Base-by-base conservation (phyloP, 352 stramenopile genomes). In the Globisporangium sylvaticum region DNA sequence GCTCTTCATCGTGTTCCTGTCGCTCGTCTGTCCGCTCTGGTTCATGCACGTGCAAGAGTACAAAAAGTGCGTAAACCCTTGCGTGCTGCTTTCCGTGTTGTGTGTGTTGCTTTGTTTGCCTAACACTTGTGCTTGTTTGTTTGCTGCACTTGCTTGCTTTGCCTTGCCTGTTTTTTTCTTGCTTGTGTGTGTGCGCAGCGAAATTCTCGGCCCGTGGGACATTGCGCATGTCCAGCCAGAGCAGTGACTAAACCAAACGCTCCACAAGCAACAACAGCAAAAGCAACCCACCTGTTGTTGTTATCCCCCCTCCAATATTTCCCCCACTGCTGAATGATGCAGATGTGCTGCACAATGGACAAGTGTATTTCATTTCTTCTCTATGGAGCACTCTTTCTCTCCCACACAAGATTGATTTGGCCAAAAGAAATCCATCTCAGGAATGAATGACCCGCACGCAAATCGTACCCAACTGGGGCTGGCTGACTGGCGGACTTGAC, bases 201-300 rank as follows among this genome's bases (percentile, higher is more conserved):
- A 95, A 68, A 96, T 97, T 73, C 76, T 95, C 37, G 92, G 92
- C 0, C 92, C 92, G 2, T 98, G 92, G 92, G 92, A 98, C 65
- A 97, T 97, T 63, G 88, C 89, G 24, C 86, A 95, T 56, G 84
- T 91, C 70, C 77, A 91, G 62, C 80, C 80, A 25, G 77, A 90
- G 68, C 78, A 87, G 62, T 87, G n/a, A n/a, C n/a, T n/a, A n/a
- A 72, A 48, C 9, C 18, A 3, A 46, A 31, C 58, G 44, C 29
- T 37, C 34, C 44, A 22, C 18, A n/a, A 46, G n/a, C 27, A 68
- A 63, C 12, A 46, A 58, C 27, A 55, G 20, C 27, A 66, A 65
- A 65, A 59, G 4, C 27, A 34, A 59, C 10, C 25, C 52, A 58
- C 10, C 0, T 8, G 6, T 12, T n/a, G n/a, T n/a, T n/a, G n/a